Evolutionary conservation across 768 basidiomycete species (phyloP), one percentile per base, ranked within the genome.

Genomic region (Pisolithus sp.): DNA sequence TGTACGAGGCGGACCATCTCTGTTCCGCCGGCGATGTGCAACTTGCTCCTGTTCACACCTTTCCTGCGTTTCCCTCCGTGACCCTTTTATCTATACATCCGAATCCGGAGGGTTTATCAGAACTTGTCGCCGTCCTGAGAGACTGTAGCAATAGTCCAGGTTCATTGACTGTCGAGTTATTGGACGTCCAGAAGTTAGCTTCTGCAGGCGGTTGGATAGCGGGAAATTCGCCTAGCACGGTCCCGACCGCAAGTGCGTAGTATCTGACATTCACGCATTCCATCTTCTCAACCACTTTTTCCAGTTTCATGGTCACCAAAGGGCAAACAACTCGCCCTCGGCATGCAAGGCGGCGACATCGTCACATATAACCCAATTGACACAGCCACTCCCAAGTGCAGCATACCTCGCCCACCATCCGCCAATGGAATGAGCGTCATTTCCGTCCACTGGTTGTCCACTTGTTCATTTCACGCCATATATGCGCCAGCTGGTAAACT

Each of bases 231-330:
- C 68, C 71, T 57, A 74, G 76, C 50, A 74, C 76, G 26, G 73
- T 72, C 28, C 83, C 85, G 1, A 76, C 77, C 8, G 76, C 82
- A 52, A 73, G 87, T 88, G 50, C 52, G 83, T 72, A n/a, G 39
- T 6, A 2, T 34, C 5, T 39, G 54, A 36, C 46, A 21, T 47
- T 30, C 26, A 5, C 3, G 0, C 31, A 43, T 48, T 42, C 31
- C 50, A 56, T 23, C 43, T 20, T 24, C 58, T 59, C 46, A 53
- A 57, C 34, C 48, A 34, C 12, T 8, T 21, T n/a, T 48, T 42
- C 10, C 51, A 91, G 89, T 85, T 8, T 79, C 85, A 12, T 92
- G 89, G 89, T 91, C 89, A 3, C 86, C 89, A 2, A 89, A 89
- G 64, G 89, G 89, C 42, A 92, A 89, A 62, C 89, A 91, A 51